A percentile compares a stretch with the other conserved stretches of the same genome.
Conservation (phyloP, 192 early-diverging fungal genomes). For the Coemansia javaensis region DNA sequence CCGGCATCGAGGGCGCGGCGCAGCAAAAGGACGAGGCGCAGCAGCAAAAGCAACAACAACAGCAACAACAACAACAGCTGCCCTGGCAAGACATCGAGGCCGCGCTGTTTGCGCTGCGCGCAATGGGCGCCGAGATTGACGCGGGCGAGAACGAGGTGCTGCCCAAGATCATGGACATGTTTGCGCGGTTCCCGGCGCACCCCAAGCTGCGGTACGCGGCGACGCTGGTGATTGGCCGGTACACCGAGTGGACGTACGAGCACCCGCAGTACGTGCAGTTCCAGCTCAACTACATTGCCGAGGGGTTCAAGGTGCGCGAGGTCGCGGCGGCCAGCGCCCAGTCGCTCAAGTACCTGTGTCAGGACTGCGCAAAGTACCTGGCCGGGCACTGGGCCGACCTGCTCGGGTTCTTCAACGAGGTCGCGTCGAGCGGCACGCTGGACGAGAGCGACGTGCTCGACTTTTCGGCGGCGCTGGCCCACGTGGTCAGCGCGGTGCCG, state of each 20-base stretch:
- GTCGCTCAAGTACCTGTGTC: slow-evolving; percentile 84
- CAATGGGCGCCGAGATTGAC: slow-evolving; percentile 84
- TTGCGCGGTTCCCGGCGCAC: slow-evolving; percentile 81
- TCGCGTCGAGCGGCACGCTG: slow-evolving; percentile 56
- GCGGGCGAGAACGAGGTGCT: slow-evolving; percentile 69
- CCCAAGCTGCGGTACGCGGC: slow-evolving; percentile 95
- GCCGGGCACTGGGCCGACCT: slow-evolving; percentile 74
- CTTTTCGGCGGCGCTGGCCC: slow-evolving; percentile 84
- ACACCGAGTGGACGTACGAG: slow-evolving; percentile 84
- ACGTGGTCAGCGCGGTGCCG: slow-evolving; percentile 80
- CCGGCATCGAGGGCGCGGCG: slow-evolving; percentile 26
- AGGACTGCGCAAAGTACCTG: slow-evolving; percentile 79
- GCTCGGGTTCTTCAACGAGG: slow-evolving; percentile 76
- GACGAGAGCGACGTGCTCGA: slow-evolving; percentile 67
- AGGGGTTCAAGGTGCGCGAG: slow-evolving; percentile 85
- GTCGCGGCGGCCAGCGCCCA: slow-evolving; percentile 79
- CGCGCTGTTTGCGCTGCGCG: slow-evolving; percentile 85
- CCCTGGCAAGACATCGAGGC: slow-evolving; percentile 95
- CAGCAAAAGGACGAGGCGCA: too few species aligned
- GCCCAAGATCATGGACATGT: slow-evolving; percentile 87
- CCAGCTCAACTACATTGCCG: slow-evolving; percentile 85
- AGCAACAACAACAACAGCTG: too few species aligned
- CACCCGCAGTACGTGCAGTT: slow-evolving; percentile 90
- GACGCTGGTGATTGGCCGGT: slow-evolving; percentile 92
- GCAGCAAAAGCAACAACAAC: too few species aligned